phyloP scores from a whole-genome alignment of 805 yeast genomes.

The Zygotorulaspora florentina region DNA sequence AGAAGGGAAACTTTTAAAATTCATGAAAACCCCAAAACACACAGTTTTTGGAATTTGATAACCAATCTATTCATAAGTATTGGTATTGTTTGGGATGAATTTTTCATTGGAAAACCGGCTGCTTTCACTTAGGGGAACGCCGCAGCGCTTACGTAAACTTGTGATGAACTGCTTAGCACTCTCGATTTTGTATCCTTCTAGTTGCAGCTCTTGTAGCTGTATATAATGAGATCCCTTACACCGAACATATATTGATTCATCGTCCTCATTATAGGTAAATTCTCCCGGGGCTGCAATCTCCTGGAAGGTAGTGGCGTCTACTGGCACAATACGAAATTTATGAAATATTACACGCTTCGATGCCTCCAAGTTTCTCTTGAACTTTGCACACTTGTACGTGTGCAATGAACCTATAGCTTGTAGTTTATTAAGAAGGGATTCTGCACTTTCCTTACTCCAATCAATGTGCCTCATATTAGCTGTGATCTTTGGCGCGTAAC shows the following conservation, averaged over 20 bases:
- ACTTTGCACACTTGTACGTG: constrained; percentile 40
- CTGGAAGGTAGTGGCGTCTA: neutral
- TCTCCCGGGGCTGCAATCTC: constrained; percentile 25
- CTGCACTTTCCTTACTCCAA: constrained; percentile 44
- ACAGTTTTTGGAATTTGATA: too few relatives aligned
- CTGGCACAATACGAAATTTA: constrained; percentile 28
- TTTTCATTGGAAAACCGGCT: too few relatives aligned
- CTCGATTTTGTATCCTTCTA: constrained; percentile 54
- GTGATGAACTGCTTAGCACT: constrained; percentile 41
- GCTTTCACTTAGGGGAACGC: constrained; percentile 8
- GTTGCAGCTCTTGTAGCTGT: constrained; percentile 39
- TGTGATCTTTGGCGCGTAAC: constrained; percentile 55
- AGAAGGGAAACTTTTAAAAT: too few relatives aligned
- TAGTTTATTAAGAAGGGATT: constrained; percentile 39
- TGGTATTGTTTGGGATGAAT: neutral
- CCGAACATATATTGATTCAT: constrained; percentile 36
- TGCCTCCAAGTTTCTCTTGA: constrained; percentile 34
- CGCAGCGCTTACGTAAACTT: constrained; percentile 44
- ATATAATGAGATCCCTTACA: constrained; percentile 43
- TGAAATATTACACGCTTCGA: constrained; percentile 47
- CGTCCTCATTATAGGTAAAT: constrained; percentile 26
- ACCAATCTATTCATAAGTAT: too few relatives aligned
- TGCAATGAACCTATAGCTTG: constrained; percentile 56
- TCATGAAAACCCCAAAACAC: too few relatives aligned
- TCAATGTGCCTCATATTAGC: constrained; percentile 40